Evolutionary conservation across 116 monocot species (phyloP).

Genomic region (Papilionanthe hybrid): DNA sequence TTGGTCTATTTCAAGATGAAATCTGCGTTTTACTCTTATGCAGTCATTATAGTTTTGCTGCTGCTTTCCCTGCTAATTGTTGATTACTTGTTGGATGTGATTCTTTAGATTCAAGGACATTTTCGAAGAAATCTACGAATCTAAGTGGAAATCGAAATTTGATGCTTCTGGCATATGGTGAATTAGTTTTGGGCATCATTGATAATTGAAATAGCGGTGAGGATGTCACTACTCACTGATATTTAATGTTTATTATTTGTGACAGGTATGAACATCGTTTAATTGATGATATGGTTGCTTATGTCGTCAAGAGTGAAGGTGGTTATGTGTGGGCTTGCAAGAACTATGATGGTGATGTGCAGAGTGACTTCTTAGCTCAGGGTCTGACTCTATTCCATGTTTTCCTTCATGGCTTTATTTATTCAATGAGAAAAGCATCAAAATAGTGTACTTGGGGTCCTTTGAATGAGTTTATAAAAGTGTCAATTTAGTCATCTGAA

Average conservation of each 20-base stretch:
- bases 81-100: background rate
- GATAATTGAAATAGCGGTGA: background rate
- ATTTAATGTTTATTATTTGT: constrained; percentile 7
- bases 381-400: constrained; percentile 26
- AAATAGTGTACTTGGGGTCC: no score
- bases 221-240: background rate
- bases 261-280: constrained; percentile 93
- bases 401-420: background rate
- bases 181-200: background rate
- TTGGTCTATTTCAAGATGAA: background rate
- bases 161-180: constrained; percentile 93
- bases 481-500: no score
- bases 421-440: background rate
- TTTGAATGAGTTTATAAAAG: no score
- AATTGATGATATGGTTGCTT: constrained; percentile 99
- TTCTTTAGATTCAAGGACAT: constrained; percentile 91
- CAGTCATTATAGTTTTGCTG: background rate
- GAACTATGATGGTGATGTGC: constrained; percentile 99
- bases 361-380: constrained; percentile 99
- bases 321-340: constrained; percentile 99
- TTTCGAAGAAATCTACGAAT: constrained; percentile 95
- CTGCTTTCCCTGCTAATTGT: background rate
- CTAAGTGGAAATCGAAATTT: constrained; percentile 86
- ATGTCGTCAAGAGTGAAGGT: constrained; percentile 96
- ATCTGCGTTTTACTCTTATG: background rate